Base-by-base conservation (phyloP, 176 grass and related monocot genomes). In the Elymus sibiricus region DNA sequence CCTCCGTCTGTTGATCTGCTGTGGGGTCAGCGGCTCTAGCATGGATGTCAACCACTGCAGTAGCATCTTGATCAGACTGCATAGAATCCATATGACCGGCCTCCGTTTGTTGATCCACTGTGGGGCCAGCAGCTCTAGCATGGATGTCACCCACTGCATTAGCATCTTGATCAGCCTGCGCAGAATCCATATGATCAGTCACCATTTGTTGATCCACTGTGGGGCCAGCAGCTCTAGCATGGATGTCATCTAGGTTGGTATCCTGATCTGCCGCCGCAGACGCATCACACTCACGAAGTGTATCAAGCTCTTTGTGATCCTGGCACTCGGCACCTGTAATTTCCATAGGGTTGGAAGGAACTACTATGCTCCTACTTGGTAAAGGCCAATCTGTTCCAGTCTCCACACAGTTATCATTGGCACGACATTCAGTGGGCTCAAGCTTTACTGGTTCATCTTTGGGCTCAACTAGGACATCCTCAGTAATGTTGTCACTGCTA, bases 271-370 rank as follows among this genome's bases (percentile, higher is more conserved):
- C 80, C 66, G 39, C 59, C 67, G 72, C 32, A 84, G 69, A 55
- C 15, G 10, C 35, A 68, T 83, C 31, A 79, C 13, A 1, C 59
- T 68, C 73, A 29, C 64, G 29, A 62, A 79, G 35, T 35, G 34
- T 53, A 28, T 13, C 71, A 64, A 65, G 59, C 28, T 84, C 68
- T 76, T 86, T 87, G 51, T 88, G 69, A 69, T 81, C 85, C 76
- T 74, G 38, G 19, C 53, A 71, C 34, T 90, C 84, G 22, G 69
- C 34, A 70, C 79, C 76, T 71, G 89, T 77, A 58, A n/a, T 61
- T 49, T 79, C 76, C 21, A 21, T 76, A 37, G 40, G 13, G 8
- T 62, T 62, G 75, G 62, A 80, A 70, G 59, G 25, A 78, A 66
- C 22, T 76, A 69, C 66, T 79, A 32, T 31, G 76, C 53, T 86